Evolutionary conservation across 352 stramenopile species (phyloP).

Genomic region (Globisporangium lucens): DNA sequence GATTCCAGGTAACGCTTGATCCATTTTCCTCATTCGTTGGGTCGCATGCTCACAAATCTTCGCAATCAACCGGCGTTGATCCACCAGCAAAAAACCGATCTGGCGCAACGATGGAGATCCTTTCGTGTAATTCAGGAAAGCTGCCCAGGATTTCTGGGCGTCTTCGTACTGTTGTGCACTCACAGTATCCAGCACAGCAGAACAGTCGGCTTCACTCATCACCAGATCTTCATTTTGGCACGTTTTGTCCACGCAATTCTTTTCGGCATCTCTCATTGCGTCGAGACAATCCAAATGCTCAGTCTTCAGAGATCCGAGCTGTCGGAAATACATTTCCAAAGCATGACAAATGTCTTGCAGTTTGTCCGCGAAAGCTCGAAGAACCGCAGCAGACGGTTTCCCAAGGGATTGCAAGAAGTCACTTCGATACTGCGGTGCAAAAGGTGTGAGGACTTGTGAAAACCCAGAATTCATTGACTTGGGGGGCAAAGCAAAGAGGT

Average conservation of each 20-base stretch:
- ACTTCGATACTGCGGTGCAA: constrained; percentile 25
- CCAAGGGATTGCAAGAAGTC: constrained; percentile 24
- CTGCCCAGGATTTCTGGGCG: constrained; percentile 33
- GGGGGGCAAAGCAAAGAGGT: background rate
- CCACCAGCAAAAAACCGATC: constrained; percentile 49
- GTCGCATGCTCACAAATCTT: constrained; percentile 32
- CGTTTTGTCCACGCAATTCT: constrained; percentile 10
- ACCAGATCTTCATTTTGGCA: constrained; percentile 20
- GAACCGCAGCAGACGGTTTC: constrained; percentile 26
- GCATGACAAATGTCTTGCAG: constrained; percentile 26
- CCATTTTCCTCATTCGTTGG: constrained; percentile 34
- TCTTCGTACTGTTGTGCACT: constrained; percentile 38
- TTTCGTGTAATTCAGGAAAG: constrained; percentile 36
- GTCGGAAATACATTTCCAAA: constrained; percentile 30
- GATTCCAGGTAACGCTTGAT: constrained; percentile 39
- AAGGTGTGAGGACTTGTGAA: constrained; percentile 33
- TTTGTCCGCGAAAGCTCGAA: constrained; percentile 21
- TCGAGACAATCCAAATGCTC: constrained; percentile 35
- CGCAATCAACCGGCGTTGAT: constrained; percentile 39
- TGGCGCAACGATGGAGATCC: constrained; percentile 32
- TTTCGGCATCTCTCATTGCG: constrained; percentile 9
- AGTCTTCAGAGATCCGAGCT: constrained; percentile 26
- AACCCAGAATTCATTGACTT: constrained; percentile 31
- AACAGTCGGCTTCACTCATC: background rate
- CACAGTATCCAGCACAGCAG: constrained; percentile 9